A percentile compares a stretch with the other conserved stretches of the same genome.
Evolutionary conservation across 192 early-diverging fungal genomes (phyloP).

Genomic region (Coemansia pectinata): DNA sequence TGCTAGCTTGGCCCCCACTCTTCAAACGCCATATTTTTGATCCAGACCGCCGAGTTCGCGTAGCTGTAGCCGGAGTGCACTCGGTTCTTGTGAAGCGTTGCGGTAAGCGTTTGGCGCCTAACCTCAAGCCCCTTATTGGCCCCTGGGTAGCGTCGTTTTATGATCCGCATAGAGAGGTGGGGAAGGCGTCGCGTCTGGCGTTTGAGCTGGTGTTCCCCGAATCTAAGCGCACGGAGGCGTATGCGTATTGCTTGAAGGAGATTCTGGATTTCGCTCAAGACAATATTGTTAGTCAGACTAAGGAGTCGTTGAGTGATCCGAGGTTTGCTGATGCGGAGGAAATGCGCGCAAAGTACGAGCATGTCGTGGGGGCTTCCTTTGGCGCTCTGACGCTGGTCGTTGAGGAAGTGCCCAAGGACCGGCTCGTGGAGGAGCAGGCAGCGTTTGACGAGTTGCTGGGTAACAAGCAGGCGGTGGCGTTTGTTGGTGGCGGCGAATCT

Average conservation of each 20-base stretch:
- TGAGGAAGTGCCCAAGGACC: conserved; percentile 27
- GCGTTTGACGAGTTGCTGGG: conserved; percentile 37
- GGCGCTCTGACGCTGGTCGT: conserved; percentile 29
- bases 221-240: conserved; percentile 71
- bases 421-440: conserved; percentile 24
- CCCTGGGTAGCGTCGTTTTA: conserved; percentile 83
- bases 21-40: conserved; percentile 60
- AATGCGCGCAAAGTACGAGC: conserved; percentile 48
- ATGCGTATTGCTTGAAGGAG: conserved; percentile 76
- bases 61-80: conserved; percentile 69
- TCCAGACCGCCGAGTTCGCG: conserved; percentile 81
- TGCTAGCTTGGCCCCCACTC: conserved; percentile 47
- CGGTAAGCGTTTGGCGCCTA: conserved; percentile 74
- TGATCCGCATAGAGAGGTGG: conserved; percentile 81
- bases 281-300: conserved; percentile 71
- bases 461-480: conserved; percentile 10
- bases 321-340: conserved; percentile 41
- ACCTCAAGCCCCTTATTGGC: conserved; percentile 79
- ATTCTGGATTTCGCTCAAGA: conserved; percentile 71
- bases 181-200: conserved; percentile 56
- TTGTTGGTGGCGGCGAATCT: conserved; percentile 17
- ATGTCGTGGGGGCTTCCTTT: conserved; percentile 45
- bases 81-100: conserved; percentile 62
- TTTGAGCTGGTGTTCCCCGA: conserved; percentile 75
- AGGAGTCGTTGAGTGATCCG: conserved; percentile 74